Conservation (phyloP, 768 basidiomycete genomes). For the Auricularia heimuer region DNA sequence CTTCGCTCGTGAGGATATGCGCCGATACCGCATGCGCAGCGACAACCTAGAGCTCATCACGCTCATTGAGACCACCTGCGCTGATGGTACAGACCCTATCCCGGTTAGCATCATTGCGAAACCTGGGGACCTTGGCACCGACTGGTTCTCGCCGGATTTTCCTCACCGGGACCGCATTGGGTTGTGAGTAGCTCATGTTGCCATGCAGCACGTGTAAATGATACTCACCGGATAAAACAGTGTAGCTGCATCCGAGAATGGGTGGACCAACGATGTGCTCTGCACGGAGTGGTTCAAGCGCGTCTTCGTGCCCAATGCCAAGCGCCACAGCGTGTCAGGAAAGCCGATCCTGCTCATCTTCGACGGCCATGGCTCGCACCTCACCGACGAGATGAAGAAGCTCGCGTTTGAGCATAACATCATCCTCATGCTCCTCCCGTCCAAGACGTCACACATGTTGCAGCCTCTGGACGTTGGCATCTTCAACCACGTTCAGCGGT, state of each 20-base stretch:
- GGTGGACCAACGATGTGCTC: conserved; percentile 33
- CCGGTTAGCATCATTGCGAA: neutral
- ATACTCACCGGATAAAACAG: conserved; percentile 12
- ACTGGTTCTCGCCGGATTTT: conserved; percentile 17
- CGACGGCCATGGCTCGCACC: conserved; percentile 38
- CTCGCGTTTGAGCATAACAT: conserved; percentile 22
- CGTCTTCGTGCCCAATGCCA: conserved; percentile 29
- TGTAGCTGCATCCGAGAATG: conserved; percentile 27
- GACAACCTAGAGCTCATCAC: conserved; percentile 37
- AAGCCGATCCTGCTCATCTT: conserved; percentile 31
- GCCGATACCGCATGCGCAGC: conserved; percentile 16
- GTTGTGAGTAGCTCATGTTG: conserved; percentile 4
- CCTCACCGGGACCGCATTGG: conserved; percentile 12
- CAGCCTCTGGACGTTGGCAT: conserved; percentile 35
- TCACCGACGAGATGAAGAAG: conserved; percentile 15
- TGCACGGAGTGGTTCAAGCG: conserved; percentile 30
- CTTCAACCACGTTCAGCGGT: conserved; percentile 24
- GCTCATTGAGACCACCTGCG: conserved; percentile 34
- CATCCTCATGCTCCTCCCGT: conserved; percentile 26
- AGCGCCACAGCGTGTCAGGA: conserved; percentile 15
- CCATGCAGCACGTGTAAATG: neutral
- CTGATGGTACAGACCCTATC: conserved; percentile 23
- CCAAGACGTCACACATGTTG: conserved; percentile 32
- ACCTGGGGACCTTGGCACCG: conserved; percentile 11
- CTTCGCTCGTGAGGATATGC: conserved; percentile 13